These are phyloP conservation scores for Cymbopogon citratus DNA, from an alignment of 176 grass and related monocot genomes.

Conservation along the genomic window DNA sequence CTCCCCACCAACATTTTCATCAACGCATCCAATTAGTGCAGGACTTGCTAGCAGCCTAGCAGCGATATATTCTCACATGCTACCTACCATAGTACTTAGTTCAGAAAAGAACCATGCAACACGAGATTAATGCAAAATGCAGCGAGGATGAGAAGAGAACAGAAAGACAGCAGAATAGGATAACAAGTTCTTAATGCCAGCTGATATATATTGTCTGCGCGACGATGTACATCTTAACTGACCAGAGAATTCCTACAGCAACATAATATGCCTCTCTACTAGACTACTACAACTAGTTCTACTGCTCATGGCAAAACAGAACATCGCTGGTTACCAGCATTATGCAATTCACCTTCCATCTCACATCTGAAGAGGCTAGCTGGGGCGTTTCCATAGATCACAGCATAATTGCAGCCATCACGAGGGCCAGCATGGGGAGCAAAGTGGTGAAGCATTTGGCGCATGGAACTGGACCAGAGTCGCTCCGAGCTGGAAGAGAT, in stretches of 20 bases:
- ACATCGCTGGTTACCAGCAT: constrained; percentile 18
- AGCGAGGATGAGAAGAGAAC: neutral
- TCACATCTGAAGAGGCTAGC: neutral
- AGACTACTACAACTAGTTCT: neutral
- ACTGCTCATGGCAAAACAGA: constrained; percentile 9
- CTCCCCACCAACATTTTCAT: neutral
- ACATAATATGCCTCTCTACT: neutral
- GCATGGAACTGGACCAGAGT: neutral
- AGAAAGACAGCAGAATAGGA: neutral
- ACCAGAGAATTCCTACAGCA: neutral
- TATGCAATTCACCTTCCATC: constrained; percentile 13
- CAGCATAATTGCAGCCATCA: constrained; percentile 24
- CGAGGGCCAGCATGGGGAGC: constrained; percentile 14
- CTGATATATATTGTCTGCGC: constrained; percentile 19
- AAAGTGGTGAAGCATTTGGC: constrained; percentile 6
- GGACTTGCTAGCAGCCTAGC: no score
- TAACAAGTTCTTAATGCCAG: constrained; percentile 14
- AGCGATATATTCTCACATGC: neutral
- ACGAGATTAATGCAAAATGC: constrained; percentile 9
- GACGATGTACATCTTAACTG: constrained; percentile 6
- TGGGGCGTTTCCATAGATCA: neutral
- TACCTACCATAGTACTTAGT: neutral
- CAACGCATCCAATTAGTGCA: neutral
- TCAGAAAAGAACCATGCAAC: neutral
- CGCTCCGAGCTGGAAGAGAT: constrained; percentile 11